These are phyloP conservation scores for Iris pallida DNA, from an alignment of 116 monocot genomes.

Conservation along the genomic window DNA sequence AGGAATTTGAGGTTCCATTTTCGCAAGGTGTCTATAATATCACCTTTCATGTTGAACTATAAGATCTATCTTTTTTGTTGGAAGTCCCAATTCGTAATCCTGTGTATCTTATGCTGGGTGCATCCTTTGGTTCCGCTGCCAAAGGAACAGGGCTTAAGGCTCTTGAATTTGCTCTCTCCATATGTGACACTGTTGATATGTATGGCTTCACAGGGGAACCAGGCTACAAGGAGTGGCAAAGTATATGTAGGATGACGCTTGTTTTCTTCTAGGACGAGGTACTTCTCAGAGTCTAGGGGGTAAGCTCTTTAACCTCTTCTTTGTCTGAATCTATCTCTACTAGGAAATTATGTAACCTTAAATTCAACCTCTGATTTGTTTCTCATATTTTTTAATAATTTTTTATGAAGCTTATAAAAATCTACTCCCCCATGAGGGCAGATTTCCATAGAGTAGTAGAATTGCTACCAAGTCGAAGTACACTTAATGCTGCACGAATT, in stretches of 20 bases:
- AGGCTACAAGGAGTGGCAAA: constrained; percentile 99
- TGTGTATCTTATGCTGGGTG: constrained; percentile 90
- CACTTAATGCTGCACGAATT: constrained; percentile 66
- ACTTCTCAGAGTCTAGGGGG: constrained; percentile 96
- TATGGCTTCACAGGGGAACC: constrained; percentile 99
- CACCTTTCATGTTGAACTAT: constrained; percentile 5
- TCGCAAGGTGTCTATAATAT: not conserved
- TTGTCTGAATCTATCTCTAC: not conserved
- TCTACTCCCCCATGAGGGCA: constrained; percentile 91
- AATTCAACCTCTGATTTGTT: constrained; percentile 1
- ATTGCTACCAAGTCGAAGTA: constrained; percentile 50
- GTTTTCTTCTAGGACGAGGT: constrained; percentile 58
- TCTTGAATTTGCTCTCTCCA: constrained; percentile 93
- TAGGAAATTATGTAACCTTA: not conserved
- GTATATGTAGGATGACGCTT: not conserved
- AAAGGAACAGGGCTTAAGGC: constrained; percentile 99
- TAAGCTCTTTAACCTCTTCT: too few species aligned
- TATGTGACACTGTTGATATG: constrained; percentile 95
- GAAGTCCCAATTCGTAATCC: constrained; percentile 86
- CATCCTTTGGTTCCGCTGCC: constrained; percentile 94
- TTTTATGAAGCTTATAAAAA: constrained; percentile 76
- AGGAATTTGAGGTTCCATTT: not conserved
- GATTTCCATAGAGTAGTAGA: constrained; percentile 58
- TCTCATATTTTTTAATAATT: not conserved
- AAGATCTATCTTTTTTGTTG: constrained; percentile 30